These are phyloP conservation scores for Leccinellum luteum DNA, from an alignment of 768 basidiomycete genomes.

Conservation along the genomic window DNA sequence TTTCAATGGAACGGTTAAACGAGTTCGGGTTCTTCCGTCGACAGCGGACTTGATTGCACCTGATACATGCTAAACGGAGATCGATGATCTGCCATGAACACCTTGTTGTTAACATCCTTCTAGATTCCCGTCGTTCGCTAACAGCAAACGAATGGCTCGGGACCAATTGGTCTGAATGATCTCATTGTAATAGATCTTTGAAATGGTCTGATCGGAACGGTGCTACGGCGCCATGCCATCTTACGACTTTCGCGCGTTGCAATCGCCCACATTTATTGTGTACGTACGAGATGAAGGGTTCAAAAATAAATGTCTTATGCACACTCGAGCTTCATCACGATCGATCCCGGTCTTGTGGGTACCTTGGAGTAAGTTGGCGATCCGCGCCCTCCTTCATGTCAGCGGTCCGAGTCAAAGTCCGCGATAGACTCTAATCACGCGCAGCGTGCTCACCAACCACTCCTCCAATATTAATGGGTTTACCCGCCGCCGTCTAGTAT, in stretches of 20 bases:
- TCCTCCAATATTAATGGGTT: background rate
- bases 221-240: background rate
- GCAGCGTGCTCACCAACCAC: background rate
- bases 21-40: background rate
- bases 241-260: background rate
- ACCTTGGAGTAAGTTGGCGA: conserved; percentile 10
- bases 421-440: conserved; percentile 1
- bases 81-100: no score
- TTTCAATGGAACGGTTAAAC: background rate
- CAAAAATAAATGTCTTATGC: conserved; percentile 1
- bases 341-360: background rate
- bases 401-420: conserved; percentile 7
- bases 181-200: conserved; percentile 1
- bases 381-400: conserved; percentile 7
- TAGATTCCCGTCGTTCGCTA: background rate
- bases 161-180: background rate
- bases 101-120: background rate
- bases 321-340: background rate
- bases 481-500: no score
- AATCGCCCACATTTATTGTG: background rate
- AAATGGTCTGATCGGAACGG: background rate
- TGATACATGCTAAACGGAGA: no score
- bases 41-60: background rate
- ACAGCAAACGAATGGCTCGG: background rate
- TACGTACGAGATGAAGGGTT: background rate